Evolutionary conservation across 257 asterid species (phyloP).

Genomic region (Solanum chilense): DNA sequence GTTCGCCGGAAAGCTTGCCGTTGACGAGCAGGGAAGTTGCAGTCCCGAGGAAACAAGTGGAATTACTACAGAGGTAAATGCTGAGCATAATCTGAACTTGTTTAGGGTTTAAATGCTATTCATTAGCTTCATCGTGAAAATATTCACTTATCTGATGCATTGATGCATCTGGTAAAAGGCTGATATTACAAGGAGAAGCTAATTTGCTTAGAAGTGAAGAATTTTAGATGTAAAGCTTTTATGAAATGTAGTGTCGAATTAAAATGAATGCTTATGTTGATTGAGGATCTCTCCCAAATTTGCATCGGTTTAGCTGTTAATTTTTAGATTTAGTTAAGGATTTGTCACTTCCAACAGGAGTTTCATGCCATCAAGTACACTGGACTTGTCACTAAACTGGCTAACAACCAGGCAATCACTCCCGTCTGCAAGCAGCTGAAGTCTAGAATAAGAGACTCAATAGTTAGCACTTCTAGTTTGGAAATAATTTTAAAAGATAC

Average conservation of each 20-base stretch:
- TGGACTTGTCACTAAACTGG: not conserved
- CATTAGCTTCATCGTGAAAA: not conserved
- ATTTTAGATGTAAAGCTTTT: not conserved
- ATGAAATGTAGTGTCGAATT: not conserved
- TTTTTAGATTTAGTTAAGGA: not conserved
- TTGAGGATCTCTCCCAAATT: not conserved
- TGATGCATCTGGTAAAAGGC: not conserved
- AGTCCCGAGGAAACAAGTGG: not conserved
- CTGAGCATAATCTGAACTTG: not conserved
- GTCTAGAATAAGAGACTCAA: not conserved
- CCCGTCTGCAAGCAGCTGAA: not conserved
- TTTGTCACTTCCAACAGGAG: not conserved
- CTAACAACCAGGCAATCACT: not conserved
- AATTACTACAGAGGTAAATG: slow-evolving; percentile 9
- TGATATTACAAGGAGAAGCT: not conserved
- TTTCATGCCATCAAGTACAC: not conserved
- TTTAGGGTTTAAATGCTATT: not conserved
- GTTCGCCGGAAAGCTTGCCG: not conserved
- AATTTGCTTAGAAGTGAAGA: not conserved
- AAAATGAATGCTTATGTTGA: not conserved
- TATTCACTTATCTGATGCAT: not conserved
- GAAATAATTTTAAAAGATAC: not conserved
- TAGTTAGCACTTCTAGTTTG: not conserved
- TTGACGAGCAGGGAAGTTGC: not conserved
- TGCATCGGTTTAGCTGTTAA: not conserved